A percentile compares a stretch with the other conserved stretches of the same genome.
Evolutionary conservation across 2,329 filamentous ascomycete species (phyloP).

Genomic region (Fusarium secorum): DNA sequence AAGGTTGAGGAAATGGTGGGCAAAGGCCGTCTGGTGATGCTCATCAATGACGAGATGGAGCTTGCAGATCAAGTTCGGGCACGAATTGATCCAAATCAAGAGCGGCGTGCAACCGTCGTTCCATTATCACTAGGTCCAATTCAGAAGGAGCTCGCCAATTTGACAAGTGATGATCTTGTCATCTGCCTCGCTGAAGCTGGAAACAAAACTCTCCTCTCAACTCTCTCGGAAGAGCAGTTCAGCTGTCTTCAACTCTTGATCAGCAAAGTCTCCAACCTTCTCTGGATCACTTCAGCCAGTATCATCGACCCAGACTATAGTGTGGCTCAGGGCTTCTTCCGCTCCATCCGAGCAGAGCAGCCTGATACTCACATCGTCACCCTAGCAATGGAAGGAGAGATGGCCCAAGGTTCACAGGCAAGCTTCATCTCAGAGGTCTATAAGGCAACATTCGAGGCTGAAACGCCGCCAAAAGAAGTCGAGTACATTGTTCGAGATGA

Average conservation of each 20-base stretch:
- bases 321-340: background rate
- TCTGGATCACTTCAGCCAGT: background rate
- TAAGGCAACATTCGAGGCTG: background rate
- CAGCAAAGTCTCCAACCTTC: background rate
- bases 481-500: background rate
- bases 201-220: background rate
- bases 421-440: background rate
- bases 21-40: accelerated
- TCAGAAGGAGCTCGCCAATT: accelerated
- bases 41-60: background rate
- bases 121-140: accelerated
- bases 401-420: accelerated
- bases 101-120: accelerated
- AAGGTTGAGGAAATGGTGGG: accelerated
- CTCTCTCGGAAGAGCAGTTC: background rate
- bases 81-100: accelerated
- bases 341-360: background rate
- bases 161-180: background rate
- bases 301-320: background rate
- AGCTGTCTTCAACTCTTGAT: background rate
- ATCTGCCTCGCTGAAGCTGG: background rate
- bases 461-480: background rate
- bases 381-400: background rate
- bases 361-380: background rate
- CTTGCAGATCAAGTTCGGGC: background rate